Evolutionary conservation across 176 grass and related monocot species (phyloP).

Genomic region (Cymbopogon citratus): DNA sequence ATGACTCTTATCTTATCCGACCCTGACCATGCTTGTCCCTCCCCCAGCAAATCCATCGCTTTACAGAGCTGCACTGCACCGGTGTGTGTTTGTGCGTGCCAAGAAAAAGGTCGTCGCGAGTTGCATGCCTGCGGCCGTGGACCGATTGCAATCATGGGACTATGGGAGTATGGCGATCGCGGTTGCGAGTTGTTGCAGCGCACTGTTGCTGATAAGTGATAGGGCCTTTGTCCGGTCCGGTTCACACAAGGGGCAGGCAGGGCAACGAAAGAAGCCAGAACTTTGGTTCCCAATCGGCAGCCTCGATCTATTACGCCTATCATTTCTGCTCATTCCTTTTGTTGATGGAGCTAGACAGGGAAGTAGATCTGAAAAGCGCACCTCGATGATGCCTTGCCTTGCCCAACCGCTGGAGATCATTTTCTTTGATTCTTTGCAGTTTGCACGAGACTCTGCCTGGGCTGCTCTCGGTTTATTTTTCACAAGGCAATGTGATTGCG

Average conservation of each 20-base stretch:
- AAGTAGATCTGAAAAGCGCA: neutral
- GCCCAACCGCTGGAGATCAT: too few species aligned
- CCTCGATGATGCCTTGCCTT: neutral
- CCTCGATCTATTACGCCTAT: too few species aligned
- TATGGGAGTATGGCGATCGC: too few species aligned
- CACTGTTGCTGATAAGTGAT: too few species aligned
- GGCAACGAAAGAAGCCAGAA: neutral
- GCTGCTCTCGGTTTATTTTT: neutral
- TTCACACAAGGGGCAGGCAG: conserved; percentile 11
- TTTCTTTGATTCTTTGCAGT: too few species aligned
- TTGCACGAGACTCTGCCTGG: neutral
- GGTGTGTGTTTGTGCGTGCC: neutral
- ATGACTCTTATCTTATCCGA: neutral
- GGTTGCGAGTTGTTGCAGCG: too few species aligned
- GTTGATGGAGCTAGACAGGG: neutral
- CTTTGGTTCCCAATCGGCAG: too few species aligned
- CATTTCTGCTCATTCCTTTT: neutral
- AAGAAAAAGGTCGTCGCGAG: neutral
- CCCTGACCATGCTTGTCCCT: too few species aligned
- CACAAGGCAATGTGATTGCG: neutral
- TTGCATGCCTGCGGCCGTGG: neutral
- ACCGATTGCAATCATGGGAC: neutral
- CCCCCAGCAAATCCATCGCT: too few species aligned
- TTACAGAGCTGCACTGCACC: conserved; percentile 3
- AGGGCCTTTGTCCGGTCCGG: neutral